Percentiles rank a stretch among this genome's conserved stretches.
Evolutionary conservation across 1,139 yeast species (phyloP).

Genomic region (Suhomyces ambrosiae): DNA sequence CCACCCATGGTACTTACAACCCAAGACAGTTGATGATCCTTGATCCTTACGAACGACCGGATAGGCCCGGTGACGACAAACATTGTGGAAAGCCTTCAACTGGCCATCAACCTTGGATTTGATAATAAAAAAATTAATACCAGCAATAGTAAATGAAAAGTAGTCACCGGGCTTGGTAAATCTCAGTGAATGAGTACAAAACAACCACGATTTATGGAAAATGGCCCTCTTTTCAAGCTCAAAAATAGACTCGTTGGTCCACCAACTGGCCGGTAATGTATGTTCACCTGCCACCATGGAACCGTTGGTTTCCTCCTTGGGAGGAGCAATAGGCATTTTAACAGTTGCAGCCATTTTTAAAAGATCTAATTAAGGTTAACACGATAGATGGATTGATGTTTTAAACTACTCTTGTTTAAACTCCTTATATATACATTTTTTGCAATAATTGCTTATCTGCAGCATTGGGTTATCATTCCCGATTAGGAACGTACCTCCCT

Average conservation of each 20-base stretch:
- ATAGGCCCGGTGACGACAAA: conserved; percentile 65
- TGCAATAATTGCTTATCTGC: neutral
- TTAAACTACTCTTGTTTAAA: neutral
- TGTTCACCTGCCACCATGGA: conserved; percentile 50
- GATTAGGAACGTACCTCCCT: conserved; percentile 5
- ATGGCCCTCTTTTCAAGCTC: conserved; percentile 60
- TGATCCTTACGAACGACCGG: conserved; percentile 60
- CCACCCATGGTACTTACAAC: conserved; percentile 71
- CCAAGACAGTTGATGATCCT: conserved; percentile 58
- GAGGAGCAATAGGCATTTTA: conserved; percentile 27
- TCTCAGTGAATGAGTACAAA: conserved; percentile 51
- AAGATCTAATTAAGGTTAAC: neutral
- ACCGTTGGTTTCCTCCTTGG: conserved; percentile 25
- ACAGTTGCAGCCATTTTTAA: conserved; percentile 13
- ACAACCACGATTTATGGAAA: conserved; percentile 59
- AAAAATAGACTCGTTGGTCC: conserved; percentile 59
- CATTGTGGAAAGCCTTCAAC: conserved; percentile 62
- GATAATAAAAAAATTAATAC: conserved; percentile 57
- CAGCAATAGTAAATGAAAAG: conserved; percentile 50
- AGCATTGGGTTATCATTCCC: conserved; percentile 1
- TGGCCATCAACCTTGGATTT: conserved; percentile 52
- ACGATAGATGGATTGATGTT: neutral
- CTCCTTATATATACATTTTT: neutral
- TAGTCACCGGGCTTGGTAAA: conserved; percentile 61
- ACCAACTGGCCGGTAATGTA: conserved; percentile 67